phyloP scores from a whole-genome alignment of 139 green algal species.

The Chlorella sp. region DNA sequence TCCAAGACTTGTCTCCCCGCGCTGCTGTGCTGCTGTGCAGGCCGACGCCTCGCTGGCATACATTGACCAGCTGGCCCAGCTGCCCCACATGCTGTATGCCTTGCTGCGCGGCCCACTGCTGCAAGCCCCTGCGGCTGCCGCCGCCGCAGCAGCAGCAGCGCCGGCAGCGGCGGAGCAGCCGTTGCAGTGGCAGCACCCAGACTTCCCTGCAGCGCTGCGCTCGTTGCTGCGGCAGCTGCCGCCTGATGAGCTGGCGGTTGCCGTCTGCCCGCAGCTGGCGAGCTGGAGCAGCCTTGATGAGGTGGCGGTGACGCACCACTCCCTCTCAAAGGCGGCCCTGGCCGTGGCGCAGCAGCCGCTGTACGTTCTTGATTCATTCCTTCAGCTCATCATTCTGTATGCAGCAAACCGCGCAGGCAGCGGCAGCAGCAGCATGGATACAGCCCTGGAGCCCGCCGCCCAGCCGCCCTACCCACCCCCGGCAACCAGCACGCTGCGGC shows the following conservation, averaged over 20 bases:
- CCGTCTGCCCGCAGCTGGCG: conserved; percentile 82
- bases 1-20: too few relatives aligned
- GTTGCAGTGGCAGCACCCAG: conserved; percentile 59
- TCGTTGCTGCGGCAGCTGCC: conserved; percentile 70
- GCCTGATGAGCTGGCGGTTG: conserved; percentile 68
- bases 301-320: conserved; percentile 68
- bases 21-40: background rate
- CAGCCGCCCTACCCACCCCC: conserved; percentile 76
- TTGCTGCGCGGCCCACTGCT: conserved; percentile 82
- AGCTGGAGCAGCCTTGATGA: conserved; percentile 61
- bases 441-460: conserved; percentile 20
- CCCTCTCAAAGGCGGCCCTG: conserved; percentile 66
- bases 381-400: conserved; percentile 61
- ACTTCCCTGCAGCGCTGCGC: conserved; percentile 69
- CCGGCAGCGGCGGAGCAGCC: background rate
- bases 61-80: conserved; percentile 57
- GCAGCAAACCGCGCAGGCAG: background rate
- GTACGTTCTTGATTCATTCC: conserved; percentile 89
- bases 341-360: conserved; percentile 66
- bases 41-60: conserved; percentile 74
- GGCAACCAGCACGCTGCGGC: conserved; percentile 53
- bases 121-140: background rate
- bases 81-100: conserved; percentile 88
- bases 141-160: background rate
- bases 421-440: background rate